Base-by-base conservation (phyloP, 2,329 filamentous ascomycete genomes). In the Aspergillus carbonarius region DNA sequence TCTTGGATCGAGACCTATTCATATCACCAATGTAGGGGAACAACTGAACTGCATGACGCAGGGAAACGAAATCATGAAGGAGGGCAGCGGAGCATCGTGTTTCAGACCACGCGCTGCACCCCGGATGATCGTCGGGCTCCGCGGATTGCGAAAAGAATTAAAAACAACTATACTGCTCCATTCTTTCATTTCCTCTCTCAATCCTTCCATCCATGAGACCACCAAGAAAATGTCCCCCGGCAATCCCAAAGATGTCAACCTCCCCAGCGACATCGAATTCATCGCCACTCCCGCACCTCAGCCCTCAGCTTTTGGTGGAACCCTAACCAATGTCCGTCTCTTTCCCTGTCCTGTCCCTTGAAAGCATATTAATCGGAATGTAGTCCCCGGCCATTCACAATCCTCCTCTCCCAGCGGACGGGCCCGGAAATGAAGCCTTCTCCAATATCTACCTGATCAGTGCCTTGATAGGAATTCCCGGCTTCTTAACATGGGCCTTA, bases 351-450 rank as follows among this genome's bases (percentile, higher is more conserved):
- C 37, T 25, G n/a, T 55, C 23, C 53, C 48, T 51, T 52, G 48
- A 17, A 27, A 27, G 32, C 12, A 34, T 47, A 40, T 17, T 47
- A 39, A 48, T 32, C 4, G 27, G 7, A 8, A 32, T 32, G 9
- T 32, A 70, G 70, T 71, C 61, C 15, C 59, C 65, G 2, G 59
- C 68, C n/a, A 70, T 72, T 20, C 58, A 68, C 35, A 68, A 70
- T 57, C 62, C 60, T 32, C 58, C 64, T 4, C 58, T 68, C 5
- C 62, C 66, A 4, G 66, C 64, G 5, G 66, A 67, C 20, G 65
- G 65, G 47, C 53, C 68, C 15, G 69, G 70, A 51, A 65, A 65
- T 34, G 68, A 70, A 50, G 57, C 60, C 50, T 72, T 70, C 50
- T 70, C 65, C 17, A 71, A 71, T 55, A 5, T 50, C 56, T 30